Evolutionary conservation across 371 early-diverging fungal genomes (phyloP).

Genomic region (Apophysomyces elegans): DNA sequence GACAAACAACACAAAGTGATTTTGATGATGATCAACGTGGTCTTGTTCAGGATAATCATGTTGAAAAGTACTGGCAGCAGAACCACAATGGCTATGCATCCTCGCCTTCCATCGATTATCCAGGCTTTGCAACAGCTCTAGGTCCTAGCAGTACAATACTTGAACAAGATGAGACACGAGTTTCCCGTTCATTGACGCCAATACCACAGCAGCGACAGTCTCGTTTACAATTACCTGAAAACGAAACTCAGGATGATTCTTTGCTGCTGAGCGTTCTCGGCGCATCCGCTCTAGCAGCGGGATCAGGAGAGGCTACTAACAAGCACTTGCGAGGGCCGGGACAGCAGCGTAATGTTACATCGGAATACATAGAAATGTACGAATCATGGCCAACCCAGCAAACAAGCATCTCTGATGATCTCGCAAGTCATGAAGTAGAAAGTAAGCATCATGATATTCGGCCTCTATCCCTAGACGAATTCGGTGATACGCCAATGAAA

Average conservation of each 20-base stretch:
- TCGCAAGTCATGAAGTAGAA: background rate
- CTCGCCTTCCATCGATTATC: background rate
- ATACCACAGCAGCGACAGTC: too few relatives aligned
- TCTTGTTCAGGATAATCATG: constrained; percentile 9
- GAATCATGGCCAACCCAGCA: constrained; percentile 1
- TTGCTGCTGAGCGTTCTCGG: background rate
- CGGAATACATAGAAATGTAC: constrained; percentile 11
- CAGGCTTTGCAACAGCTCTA: background rate
- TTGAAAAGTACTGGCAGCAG: constrained; percentile 19
- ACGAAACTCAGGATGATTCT: background rate
- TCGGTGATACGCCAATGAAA: background rate
- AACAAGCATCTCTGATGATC: background rate
- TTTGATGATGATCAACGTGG: constrained; percentile 13
- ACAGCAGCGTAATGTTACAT: constrained; percentile 1
- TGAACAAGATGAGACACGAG: background rate
- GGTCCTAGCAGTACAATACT: too few relatives aligned
- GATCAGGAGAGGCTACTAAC: background rate
- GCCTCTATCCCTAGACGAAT: background rate
- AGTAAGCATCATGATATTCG: background rate
- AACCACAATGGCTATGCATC: background rate
- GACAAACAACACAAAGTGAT: background rate
- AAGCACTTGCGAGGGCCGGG: background rate
- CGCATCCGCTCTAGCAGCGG: background rate
- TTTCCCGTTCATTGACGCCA: too few relatives aligned
- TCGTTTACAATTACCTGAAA: background rate